Conservation (phyloP, 768 basidiomycete species). For the Thelephora ganbajun region DNA sequence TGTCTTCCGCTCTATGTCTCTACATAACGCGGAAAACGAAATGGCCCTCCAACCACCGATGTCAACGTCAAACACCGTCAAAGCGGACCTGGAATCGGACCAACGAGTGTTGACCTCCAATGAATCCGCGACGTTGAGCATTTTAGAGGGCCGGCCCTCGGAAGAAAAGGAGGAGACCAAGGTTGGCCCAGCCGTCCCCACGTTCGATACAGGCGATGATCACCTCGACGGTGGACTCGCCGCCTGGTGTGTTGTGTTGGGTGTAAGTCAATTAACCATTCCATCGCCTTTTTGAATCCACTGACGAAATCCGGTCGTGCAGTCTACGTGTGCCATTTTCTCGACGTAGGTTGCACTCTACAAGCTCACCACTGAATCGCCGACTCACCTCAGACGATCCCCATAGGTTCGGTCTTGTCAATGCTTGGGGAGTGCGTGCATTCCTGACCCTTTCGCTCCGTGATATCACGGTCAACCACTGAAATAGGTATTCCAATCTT, state of each 20-base stretch:
- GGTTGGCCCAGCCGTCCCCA: no score
- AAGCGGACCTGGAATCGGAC: no score
- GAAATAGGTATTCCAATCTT: conserved; percentile 54
- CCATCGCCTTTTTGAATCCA: background rate
- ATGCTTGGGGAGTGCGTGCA: conserved; percentile 58
- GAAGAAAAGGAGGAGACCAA: no score
- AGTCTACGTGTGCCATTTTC: conserved; percentile 23
- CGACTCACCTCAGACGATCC: background rate
- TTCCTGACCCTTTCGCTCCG: background rate
- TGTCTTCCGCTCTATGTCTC: no score
- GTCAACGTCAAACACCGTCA: no score
- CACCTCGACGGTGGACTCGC: conserved; percentile 30
- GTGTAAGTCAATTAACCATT: conserved; percentile 16
- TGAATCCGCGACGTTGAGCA: no score
- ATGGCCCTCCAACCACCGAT: no score
- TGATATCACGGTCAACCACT: background rate
- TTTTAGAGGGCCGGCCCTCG: no score
- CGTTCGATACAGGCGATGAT: conserved; percentile 6
- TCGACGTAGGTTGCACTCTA: conserved; percentile 22
- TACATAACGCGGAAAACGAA: no score
- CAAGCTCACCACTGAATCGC: background rate
- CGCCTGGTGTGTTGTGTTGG: conserved; percentile 28
- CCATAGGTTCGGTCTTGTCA: conserved; percentile 51
- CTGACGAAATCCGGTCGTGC: background rate
- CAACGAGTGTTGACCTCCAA: no score